Evolutionary conservation across 495 filamentous ascomycete species (phyloP), one percentile per base, ranked within the genome.

Genomic region (Penicillium roqueforti): DNA sequence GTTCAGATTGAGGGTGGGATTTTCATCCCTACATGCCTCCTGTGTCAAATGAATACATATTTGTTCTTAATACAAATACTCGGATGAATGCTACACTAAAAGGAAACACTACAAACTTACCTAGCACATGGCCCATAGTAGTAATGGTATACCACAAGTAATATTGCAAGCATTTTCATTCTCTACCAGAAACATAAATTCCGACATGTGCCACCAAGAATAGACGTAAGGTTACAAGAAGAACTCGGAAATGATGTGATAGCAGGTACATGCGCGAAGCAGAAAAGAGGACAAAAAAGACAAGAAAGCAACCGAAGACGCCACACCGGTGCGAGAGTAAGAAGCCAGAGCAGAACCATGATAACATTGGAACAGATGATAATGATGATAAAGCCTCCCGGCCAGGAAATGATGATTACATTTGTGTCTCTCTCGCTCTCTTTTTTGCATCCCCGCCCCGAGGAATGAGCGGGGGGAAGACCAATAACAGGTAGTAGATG

Each of bases 381-480:
- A 9, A 36, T 32, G 14, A 42, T 34, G n/a, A n/a, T n/a, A 4
- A 26, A 48, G 6, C 31, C 46, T n/a, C 19, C 3, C 9, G n/a
- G 19, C 9, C 14, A 4, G 38, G n/a, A 36, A 52, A 18, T 52
- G 22, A 44, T 43, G 39, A 52, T 52, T 52, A 52, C 49, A 52
- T 43, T 22, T 28, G 19, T 26, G 39, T 43, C 29, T 44, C 39
- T 52, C 38, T 14, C 42, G n/a, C 25, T 29, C 25, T 28, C 26
- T 18, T 20, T 43, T 52, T 43, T 43, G 26, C 28, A 44, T 10
- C 16, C 25, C 25, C 47, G n/a, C 9, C 28, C 48, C 11, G 20
- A 22, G 48, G 44, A 31, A 40, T 22, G 6, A 36, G 28, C 39
- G 18, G n/a, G 19, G 39, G 9, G 8, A 36, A 23, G 19, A 29